A percentile compares a stretch with the other conserved stretches of the same genome.
These are phyloP conservation scores for Phytophthora rubi DNA, from an alignment of 352 stramenopile species.

Conservation along the genomic window DNA sequence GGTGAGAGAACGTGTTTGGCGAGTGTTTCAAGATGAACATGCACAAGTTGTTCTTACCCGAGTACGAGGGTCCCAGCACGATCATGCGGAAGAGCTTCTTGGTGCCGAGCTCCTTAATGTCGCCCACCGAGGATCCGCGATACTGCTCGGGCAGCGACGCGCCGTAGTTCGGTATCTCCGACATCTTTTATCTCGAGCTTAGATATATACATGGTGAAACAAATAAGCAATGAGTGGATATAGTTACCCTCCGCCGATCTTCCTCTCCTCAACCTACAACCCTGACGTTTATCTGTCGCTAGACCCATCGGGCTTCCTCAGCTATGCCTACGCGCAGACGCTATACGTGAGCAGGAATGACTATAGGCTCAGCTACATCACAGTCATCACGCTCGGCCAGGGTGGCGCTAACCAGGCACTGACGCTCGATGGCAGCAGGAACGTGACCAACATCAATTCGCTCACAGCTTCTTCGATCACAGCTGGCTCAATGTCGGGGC, in stretches of 20 bases:
- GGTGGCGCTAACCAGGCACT: background rate
- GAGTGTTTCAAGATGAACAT: constrained; percentile 3
- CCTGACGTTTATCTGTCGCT: constrained; percentile 20
- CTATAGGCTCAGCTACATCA: constrained; percentile 1
- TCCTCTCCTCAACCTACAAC: constrained; percentile 20
- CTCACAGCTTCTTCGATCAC: too few species aligned
- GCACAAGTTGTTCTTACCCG: constrained; percentile 14
- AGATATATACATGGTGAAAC: constrained; percentile 24
- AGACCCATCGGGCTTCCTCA: constrained; percentile 4
- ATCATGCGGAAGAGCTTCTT: constrained; percentile 31
- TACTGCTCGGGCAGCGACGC: constrained; percentile 19
- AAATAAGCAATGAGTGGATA: constrained; percentile 19
- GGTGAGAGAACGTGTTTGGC: constrained; percentile 6
- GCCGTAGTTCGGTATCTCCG: constrained; percentile 13
- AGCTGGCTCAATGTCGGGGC: too few species aligned
- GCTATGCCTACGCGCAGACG: constrained; percentile 23
- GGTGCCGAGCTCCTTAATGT: constrained; percentile 19
- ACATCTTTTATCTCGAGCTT: constrained; percentile 15
- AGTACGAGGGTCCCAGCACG: constrained; percentile 19
- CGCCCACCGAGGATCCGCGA: background rate
- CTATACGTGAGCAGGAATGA: constrained; percentile 19
- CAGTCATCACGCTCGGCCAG: background rate
- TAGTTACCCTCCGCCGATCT: constrained; percentile 21
- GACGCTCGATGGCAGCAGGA: background rate
- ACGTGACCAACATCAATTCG: too few species aligned